Conservation (phyloP, 768 basidiomycete species). For the Calvatia gigantea region DNA sequence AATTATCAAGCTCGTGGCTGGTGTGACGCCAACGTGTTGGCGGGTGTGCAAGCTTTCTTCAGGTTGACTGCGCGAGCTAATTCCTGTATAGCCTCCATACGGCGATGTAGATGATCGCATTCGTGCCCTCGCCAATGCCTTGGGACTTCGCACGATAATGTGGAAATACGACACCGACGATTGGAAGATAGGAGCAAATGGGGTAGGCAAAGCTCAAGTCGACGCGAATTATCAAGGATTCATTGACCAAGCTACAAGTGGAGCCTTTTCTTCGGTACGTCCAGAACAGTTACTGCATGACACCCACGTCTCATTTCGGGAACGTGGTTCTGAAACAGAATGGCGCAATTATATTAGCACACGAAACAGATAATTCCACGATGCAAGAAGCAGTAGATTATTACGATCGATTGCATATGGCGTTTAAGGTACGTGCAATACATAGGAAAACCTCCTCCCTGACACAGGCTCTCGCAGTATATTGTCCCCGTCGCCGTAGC, state of each 20-base stretch:
- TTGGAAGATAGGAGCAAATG: constrained; percentile 58
- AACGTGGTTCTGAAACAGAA: constrained; percentile 22
- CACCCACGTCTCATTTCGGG: not conserved
- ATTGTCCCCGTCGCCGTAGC: constrained; percentile 54
- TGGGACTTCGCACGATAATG: constrained; percentile 68
- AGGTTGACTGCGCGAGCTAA: not conserved
- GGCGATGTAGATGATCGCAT: constrained; percentile 77
- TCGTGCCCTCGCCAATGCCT: constrained; percentile 61
- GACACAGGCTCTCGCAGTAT: constrained; percentile 23
- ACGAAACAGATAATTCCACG: constrained; percentile 59
- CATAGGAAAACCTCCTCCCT: not conserved
- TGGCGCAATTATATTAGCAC: constrained; percentile 53
- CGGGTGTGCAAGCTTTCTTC: constrained; percentile 33
- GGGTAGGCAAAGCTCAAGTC: constrained; percentile 40
- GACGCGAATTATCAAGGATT: constrained; percentile 53
- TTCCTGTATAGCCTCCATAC: constrained; percentile 45
- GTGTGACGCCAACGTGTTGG: constrained; percentile 61
- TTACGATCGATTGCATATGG: constrained; percentile 39
- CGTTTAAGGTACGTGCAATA: constrained; percentile 35
- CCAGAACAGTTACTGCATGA: not conserved
- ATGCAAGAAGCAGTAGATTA: constrained; percentile 58
- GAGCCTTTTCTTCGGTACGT: constrained; percentile 36
- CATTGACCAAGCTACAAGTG: constrained; percentile 40
- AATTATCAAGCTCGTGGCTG: constrained; percentile 50
- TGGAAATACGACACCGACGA: constrained; percentile 74